Evolutionary conservation across 371 early-diverging fungal genomes (phyloP), one percentile per base, ranked within the genome.

Genomic region (Mortierella sp.): DNA sequence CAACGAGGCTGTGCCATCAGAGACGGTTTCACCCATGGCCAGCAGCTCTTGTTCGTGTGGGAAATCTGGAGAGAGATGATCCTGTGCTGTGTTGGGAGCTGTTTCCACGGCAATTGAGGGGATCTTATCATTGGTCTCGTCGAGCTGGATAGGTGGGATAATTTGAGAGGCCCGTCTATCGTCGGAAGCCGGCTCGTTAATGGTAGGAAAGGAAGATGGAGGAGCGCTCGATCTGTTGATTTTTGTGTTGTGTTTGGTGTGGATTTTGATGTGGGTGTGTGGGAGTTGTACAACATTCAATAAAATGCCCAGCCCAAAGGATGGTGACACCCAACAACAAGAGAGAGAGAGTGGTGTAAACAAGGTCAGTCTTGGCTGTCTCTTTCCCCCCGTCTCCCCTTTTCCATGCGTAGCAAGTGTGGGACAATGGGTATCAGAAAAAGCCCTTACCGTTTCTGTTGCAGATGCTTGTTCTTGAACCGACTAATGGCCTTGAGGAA

Each of bases 401-500:
- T 44, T 9, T 44, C 16, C 44, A 44, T 21, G 16, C 40, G n/a
- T 34, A 34, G 4, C 34, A 34, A 34, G 34, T 7, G 10, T 7
- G 34, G 10, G 34, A n/a, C n/a, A n/a, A n/a, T n/a, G 34, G 34
- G 10, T 34, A 10, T 34, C 4, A 7, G 34, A 34, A 34, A 34
- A 34, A 10, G 29, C n/a, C 28, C 24, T 54, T 61, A 72, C 72
- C 72, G 39, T 41, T 66, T 65, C 22, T 65, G 71, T 25, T 67
- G 67, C 19, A 68, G 56, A 34, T 71, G 71, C 52, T 71, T 72
- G 58, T 40, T 60, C 44, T 65, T 72, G 55, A 72, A 66, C 54
- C 57, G 65, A 53, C 57, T 58, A n/a, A 72, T 52, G 17, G 66
- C 72, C 24, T 66, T 56, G 28, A 65, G 40, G 57, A 72, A 66